phyloP scores from a whole-genome alignment of 2,329 filamentous ascomycete genomes.

The Mycosphaerelloides madeirae region DNA sequence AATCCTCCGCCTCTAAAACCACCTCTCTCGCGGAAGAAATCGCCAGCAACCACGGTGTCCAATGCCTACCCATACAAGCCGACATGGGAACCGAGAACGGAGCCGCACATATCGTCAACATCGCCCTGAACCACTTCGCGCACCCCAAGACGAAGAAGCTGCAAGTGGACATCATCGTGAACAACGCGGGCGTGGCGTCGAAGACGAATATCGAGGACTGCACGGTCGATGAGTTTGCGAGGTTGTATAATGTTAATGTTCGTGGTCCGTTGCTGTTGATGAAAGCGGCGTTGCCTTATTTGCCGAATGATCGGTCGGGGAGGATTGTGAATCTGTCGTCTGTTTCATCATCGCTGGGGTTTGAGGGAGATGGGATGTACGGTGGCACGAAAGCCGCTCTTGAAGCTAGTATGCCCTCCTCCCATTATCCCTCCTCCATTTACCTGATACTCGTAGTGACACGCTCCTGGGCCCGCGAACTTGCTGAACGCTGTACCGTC shows the following conservation, averaged over 20 bases:
- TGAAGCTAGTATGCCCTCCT: conserved; percentile 40
- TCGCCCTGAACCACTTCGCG: conserved; percentile 56
- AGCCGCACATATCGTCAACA: conserved; percentile 55
- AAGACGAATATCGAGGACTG: conserved; percentile 64
- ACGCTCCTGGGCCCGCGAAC: conserved; percentile 61
- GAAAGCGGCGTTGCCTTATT: conserved; percentile 65
- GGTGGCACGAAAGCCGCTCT: conserved; percentile 63
- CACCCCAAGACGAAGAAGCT: conserved; percentile 52
- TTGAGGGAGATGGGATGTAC: conserved; percentile 57
- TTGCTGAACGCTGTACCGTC: conserved; percentile 58
- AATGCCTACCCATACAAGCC: conserved; percentile 61
- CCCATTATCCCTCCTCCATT: too few species aligned
- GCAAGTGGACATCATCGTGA: conserved; percentile 77
- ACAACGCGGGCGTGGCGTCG: conserved; percentile 69
- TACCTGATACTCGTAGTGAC: conserved; percentile 52
- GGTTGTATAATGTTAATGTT: conserved; percentile 75
- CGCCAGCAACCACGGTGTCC: conserved; percentile 52
- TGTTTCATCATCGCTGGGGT: conserved; percentile 55
- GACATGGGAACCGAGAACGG: conserved; percentile 62
- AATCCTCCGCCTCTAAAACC: conserved; percentile 52
- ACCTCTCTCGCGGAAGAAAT: conserved; percentile 54
- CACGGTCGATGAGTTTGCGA: conserved; percentile 60
- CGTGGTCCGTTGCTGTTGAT: conserved; percentile 73
- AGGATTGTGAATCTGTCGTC: conserved; percentile 60
- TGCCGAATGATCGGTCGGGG: conserved; percentile 64